A percentile compares a stretch with the other conserved stretches of the same genome.
These are phyloP conservation scores for Arthroderma sp. DNA, from an alignment of 2,329 filamentous ascomycete genomes.

Conservation along the genomic window DNA sequence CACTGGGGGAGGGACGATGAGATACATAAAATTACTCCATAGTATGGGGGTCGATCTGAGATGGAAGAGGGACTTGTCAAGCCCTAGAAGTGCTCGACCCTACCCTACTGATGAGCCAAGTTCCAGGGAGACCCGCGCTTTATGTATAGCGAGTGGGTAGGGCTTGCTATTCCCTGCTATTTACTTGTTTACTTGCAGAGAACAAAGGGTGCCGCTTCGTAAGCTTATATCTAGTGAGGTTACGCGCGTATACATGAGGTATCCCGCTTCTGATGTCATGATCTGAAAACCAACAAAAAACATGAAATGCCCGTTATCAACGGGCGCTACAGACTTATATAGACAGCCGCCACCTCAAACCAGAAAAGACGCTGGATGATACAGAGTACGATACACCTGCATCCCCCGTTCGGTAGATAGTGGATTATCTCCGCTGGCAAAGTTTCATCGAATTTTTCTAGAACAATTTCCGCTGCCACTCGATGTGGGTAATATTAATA, in stretches of 20 bases:
- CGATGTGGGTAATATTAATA: not conserved
- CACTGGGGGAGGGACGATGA: not conserved
- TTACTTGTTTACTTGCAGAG: not conserved
- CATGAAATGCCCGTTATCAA: not conserved
- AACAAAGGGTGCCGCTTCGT: not conserved
- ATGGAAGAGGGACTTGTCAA: not conserved
- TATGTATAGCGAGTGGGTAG: not conserved
- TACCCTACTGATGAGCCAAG: not conserved
- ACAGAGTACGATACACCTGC: not conserved
- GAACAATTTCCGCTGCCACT: not conserved
- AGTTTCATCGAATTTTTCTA: not conserved
- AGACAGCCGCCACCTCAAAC: not conserved
- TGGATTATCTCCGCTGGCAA: not conserved
- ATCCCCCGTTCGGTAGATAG: not conserved
- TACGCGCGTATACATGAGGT: not conserved
- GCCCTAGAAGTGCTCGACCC: no score
- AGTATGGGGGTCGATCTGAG: no score
- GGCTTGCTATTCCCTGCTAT: not conserved
- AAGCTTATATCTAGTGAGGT: not conserved
- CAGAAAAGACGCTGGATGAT: not conserved
- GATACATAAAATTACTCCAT: no score
- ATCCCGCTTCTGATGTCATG: not conserved
- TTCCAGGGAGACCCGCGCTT: not conserved
- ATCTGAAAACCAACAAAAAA: not conserved
- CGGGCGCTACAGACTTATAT: not conserved